phyloP scores from a whole-genome alignment of 495 filamentous ascomycete species.

The Lichenothelia convexa region DNA sequence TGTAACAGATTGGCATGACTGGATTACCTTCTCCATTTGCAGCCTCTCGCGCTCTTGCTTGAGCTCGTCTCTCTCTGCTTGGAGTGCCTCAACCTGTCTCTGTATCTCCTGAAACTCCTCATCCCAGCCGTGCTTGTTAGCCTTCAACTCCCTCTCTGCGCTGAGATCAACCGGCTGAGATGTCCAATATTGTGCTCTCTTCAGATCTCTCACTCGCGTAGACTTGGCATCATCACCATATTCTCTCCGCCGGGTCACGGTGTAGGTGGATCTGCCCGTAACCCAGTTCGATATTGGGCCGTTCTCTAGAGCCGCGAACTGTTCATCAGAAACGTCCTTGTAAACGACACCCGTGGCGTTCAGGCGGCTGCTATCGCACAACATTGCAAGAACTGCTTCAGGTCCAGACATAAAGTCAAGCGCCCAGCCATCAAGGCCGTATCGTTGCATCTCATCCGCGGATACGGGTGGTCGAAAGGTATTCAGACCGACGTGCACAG shows the following conservation, averaged over 20 bases:
- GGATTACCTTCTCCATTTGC: constrained; percentile 27
- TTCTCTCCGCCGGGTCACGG: constrained; percentile 45
- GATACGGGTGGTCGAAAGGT: constrained; percentile 36
- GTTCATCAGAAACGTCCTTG: constrained; percentile 40
- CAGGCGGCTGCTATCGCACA: constrained; percentile 49
- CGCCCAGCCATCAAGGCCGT: constrained; percentile 66
- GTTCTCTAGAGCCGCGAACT: constrained; percentile 39
- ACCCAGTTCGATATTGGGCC: constrained; percentile 42
- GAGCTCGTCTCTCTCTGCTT: constrained; percentile 1
- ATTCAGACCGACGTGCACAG: constrained; percentile 24
- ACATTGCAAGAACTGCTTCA: constrained; percentile 68
- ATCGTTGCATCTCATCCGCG: constrained; percentile 30
- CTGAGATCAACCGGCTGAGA: constrained; percentile 51
- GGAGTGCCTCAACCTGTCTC: constrained; percentile 10
- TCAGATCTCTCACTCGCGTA: constrained; percentile 38
- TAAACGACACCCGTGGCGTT: constrained; percentile 47
- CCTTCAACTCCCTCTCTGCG: constrained; percentile 33
- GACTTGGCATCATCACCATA: constrained; percentile 53
- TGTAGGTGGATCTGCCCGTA: constrained; percentile 37
- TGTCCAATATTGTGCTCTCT: constrained; percentile 47
- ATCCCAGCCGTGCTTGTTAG: constrained; percentile 25
- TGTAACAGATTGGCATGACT: no score
- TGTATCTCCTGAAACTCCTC: constrained; percentile 14
- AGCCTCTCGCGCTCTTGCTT: constrained; percentile 2
- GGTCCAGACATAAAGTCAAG: constrained; percentile 64